Percentiles rank a stretch among this genome's conserved stretches.
These are phyloP conservation scores for Linum tenue DNA, from an alignment of 345 rosid species.

Conservation along the genomic window DNA sequence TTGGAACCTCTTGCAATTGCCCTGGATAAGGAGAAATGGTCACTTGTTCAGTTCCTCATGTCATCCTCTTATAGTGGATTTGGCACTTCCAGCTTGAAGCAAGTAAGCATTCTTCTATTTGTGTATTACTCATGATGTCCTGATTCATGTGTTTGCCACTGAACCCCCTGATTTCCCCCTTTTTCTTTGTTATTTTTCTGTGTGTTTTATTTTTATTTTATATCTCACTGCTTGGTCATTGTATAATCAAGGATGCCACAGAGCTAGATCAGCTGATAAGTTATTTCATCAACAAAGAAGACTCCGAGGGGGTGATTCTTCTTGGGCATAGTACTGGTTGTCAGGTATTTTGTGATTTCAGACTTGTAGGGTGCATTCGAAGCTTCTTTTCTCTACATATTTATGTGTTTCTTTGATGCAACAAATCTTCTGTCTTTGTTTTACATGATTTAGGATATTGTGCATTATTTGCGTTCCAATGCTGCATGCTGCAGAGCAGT, in stretches of 20 bases:
- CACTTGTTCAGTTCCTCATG: constrained; percentile 86
- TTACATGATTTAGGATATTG: constrained; percentile 55
- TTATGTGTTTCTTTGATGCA: background rate
- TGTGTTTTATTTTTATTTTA: too few species aligned
- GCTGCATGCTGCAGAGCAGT: constrained; percentile 98
- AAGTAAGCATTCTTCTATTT: constrained; percentile 34
- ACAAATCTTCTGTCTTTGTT: constrained; percentile 9
- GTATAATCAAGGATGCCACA: constrained; percentile 62
- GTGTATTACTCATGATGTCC: background rate
- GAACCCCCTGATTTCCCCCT: background rate
- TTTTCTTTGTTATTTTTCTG: background rate
- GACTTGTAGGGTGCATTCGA: background rate
- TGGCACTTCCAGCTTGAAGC: constrained; percentile 84
- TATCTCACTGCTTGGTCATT: background rate
- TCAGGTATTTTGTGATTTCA: constrained; percentile 43
- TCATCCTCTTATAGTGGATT: constrained; percentile 85
- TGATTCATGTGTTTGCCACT: background rate
- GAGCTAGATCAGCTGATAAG: constrained; percentile 86
- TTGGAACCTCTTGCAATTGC: constrained; percentile 91
- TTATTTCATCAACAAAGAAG: constrained; percentile 87
- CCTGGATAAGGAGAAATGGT: constrained; percentile 89
- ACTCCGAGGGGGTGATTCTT: constrained; percentile 82
- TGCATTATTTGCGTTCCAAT: constrained; percentile 77
- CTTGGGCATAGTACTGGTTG: constrained; percentile 98
- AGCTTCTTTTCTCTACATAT: background rate